Evolutionary conservation across 2,329 filamentous ascomycete genomes (phyloP).

Genomic region (Xylaria polymorpha): DNA sequence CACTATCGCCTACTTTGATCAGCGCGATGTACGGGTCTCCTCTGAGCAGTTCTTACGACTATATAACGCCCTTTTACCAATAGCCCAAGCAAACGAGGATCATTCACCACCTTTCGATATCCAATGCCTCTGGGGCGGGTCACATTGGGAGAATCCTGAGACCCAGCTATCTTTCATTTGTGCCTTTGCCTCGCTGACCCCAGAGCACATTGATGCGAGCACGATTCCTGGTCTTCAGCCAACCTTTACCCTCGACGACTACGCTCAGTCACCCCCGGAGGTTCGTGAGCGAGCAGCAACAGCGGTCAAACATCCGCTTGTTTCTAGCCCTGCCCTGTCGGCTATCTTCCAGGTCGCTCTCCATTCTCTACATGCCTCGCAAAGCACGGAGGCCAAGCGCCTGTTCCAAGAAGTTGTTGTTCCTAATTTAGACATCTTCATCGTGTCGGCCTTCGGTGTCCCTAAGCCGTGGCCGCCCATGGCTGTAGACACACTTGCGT

Average conservation of each 20-base stretch:
- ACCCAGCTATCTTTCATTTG: conserved; percentile 94
- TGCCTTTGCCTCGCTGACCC: conserved; percentile 81
- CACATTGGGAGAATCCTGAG: conserved; percentile 82
- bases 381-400: conserved; percentile 71
- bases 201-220: conserved; percentile 82
- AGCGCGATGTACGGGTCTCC: conserved; percentile 79
- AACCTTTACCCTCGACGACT: conserved; percentile 75
- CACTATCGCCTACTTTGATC: conserved; percentile 83
- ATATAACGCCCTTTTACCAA: conserved; percentile 80
- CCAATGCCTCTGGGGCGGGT: conserved; percentile 87
- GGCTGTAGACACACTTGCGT: conserved; percentile 79
- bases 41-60: conserved; percentile 83
- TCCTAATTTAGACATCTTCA: conserved; percentile 81
- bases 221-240: conserved; percentile 84
- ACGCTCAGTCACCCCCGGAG: conserved; percentile 60
- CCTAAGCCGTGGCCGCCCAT: conserved; percentile 80
- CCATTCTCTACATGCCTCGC: conserved; percentile 69
- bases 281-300: conserved; percentile 65
- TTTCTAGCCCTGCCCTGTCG: conserved; percentile 85
- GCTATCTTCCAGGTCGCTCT: conserved; percentile 74
- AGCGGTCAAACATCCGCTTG: conserved; percentile 85
- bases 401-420: conserved; percentile 75
- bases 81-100: conserved; percentile 68
- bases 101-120: conserved; percentile 76
- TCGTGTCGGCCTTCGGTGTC: conserved; percentile 81